These are phyloP conservation scores for Lasiodiplodia sp. DNA, from an alignment of 2,329 filamentous ascomycete genomes.

Conservation along the genomic window DNA sequence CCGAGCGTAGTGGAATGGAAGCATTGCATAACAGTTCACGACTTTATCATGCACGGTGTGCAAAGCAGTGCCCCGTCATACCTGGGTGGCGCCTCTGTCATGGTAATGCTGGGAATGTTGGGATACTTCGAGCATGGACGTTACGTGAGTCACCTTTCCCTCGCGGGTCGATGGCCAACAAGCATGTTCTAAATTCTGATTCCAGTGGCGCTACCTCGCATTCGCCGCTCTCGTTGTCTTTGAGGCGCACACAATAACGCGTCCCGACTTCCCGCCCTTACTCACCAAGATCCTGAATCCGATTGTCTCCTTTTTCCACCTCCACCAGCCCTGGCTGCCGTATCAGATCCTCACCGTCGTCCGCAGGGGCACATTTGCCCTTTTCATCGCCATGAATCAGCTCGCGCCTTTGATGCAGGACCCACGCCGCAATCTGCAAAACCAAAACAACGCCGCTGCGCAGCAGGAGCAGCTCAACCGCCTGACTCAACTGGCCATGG, in stretches of 20 bases:
- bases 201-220: slow-evolving; percentile 58
- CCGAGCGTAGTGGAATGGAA: slow-evolving; percentile 73
- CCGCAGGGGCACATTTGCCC: slow-evolving; percentile 76
- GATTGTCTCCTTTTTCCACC: slow-evolving; percentile 48
- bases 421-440: background rate
- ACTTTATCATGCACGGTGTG: slow-evolving; percentile 76
- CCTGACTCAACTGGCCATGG: slow-evolving; percentile 66
- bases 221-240: slow-evolving; percentile 63
- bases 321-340: slow-evolving; percentile 73
- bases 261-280: slow-evolving; percentile 54
- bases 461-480: slow-evolving; percentile 70
- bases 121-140: slow-evolving; percentile 73
- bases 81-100: slow-evolving; percentile 60
- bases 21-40: slow-evolving; percentile 71
- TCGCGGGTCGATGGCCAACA: background rate
- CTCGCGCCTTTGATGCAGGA: slow-evolving; percentile 53
- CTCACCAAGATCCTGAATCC: slow-evolving; percentile 58
- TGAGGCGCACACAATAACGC: slow-evolving; percentile 65
- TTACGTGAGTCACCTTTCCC: slow-evolving; percentile 48
- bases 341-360: slow-evolving; percentile 83
- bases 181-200: background rate
- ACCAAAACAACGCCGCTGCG: slow-evolving; percentile 30
- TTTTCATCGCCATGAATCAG: slow-evolving; percentile 33
- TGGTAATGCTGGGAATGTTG: slow-evolving; percentile 68
- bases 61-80: slow-evolving; percentile 69